Evolutionary conservation across 2,329 filamentous ascomycete species (phyloP).

Genomic region (Polychaeton citri): DNA sequence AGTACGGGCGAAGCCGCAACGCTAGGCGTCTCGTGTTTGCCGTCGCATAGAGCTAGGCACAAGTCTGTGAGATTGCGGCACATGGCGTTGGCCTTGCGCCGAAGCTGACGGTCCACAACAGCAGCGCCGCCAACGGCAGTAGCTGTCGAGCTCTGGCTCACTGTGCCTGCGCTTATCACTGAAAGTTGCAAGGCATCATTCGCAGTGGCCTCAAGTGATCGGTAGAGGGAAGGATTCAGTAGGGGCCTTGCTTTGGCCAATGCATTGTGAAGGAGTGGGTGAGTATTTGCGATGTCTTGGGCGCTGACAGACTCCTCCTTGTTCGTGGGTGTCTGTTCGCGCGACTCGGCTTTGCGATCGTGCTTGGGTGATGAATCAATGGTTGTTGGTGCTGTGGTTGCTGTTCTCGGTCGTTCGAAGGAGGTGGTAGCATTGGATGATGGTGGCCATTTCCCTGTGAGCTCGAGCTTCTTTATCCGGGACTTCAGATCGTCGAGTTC

Average conservation of each 20-base stretch:
- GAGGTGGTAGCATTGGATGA: constrained; percentile 72
- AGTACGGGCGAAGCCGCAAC: constrained; percentile 10
- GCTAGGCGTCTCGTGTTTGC: constrained; percentile 15
- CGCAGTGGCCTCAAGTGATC: constrained; percentile 66
- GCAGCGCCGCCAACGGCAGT: constrained; percentile 48
- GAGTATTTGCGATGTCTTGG: constrained; percentile 39
- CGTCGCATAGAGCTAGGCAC: constrained; percentile 58
- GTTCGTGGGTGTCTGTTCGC: constrained; percentile 21
- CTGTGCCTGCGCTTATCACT: constrained; percentile 60
- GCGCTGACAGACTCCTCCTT: constrained; percentile 11
- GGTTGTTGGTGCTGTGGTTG: constrained; percentile 81
- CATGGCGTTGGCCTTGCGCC: constrained; percentile 82
- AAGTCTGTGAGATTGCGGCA: constrained; percentile 88
- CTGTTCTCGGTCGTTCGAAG: constrained; percentile 75
- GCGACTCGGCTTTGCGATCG: constrained; percentile 33
- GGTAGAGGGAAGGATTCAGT: constrained; percentile 59
- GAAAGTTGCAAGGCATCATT: constrained; percentile 69
- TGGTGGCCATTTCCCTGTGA: constrained; percentile 74
- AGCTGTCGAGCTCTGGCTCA: constrained; percentile 48
- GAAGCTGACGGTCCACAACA: constrained; percentile 67
- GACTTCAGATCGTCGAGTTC: constrained; percentile 93
- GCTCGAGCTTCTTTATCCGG: constrained; percentile 75
- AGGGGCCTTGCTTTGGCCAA: constrained; percentile 63
- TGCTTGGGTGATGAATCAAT: constrained; percentile 81
- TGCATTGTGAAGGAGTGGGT: constrained; percentile 69